A percentile compares a stretch with the other conserved stretches of the same genome.
These are phyloP conservation scores for Curvularia verruculosa DNA, from an alignment of 2,329 filamentous ascomycete genomes.

Conservation along the genomic window DNA sequence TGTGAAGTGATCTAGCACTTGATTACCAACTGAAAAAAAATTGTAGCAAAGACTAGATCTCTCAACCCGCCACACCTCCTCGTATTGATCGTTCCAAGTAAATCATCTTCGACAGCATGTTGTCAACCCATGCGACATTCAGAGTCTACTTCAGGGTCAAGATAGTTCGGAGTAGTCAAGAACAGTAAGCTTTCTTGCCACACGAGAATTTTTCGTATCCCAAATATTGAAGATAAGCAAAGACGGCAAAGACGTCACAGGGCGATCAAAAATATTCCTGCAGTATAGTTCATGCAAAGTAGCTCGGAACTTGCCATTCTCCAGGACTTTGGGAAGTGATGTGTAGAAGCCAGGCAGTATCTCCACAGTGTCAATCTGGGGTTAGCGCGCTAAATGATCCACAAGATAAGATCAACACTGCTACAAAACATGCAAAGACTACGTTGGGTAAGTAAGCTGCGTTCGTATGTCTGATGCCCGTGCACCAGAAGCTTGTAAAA, in stretches of 20 bases:
- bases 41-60: neutral
- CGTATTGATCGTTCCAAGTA: neutral
- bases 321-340: neutral
- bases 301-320: neutral
- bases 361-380: neutral
- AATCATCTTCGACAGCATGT: neutral
- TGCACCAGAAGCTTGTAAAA: neutral
- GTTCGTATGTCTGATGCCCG: neutral
- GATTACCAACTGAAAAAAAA: neutral
- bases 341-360: neutral
- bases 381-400: neutral
- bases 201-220: neutral
- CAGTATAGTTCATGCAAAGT: neutral
- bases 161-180: neutral
- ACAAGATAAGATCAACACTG: neutral
- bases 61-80: neutral
- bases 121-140: neutral
- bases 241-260: neutral
- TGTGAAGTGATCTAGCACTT: neutral
- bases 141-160: neutral
- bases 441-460: neutral
- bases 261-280: neutral
- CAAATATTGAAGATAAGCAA: neutral
- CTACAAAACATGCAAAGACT: neutral
- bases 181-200: neutral